Conservation (phyloP, 768 basidiomycete species). For the Boletus pseudopeckii region DNA sequence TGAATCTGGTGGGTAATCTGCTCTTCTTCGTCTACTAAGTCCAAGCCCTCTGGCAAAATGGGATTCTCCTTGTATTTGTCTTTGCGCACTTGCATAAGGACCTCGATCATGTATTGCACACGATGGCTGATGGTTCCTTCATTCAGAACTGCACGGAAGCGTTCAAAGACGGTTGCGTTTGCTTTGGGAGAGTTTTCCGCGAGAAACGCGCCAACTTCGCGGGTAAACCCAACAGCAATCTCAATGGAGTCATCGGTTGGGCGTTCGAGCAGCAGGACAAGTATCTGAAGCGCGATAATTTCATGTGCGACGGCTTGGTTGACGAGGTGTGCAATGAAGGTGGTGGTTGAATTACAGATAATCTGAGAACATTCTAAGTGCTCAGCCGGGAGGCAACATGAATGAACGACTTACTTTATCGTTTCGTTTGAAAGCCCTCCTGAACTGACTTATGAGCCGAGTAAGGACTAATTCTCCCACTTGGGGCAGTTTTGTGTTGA, state of each 20-base stretch:
- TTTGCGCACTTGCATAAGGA: constrained; percentile 97
- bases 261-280: constrained; percentile 90
- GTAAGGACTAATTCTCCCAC: constrained; percentile 90
- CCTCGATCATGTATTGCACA: constrained; percentile 99
- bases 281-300: constrained; percentile 90
- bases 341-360: constrained; percentile 89
- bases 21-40: constrained; percentile 96
- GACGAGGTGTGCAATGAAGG: constrained; percentile 87
- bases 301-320: constrained; percentile 94
- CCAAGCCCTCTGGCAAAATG: constrained; percentile 87
- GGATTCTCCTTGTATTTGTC: constrained; percentile 99
- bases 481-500: constrained; percentile 96
- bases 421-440: constrained; percentile 92
- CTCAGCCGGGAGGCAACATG: not conserved
- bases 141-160: constrained; percentile 94
- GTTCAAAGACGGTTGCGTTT: constrained; percentile 91
- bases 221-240: constrained; percentile 96
- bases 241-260: constrained; percentile 98
- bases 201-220: constrained; percentile 95
- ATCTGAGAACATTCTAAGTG: constrained; percentile 47
- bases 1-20: constrained; percentile 94
- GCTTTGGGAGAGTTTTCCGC: constrained; percentile 92
- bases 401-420: constrained; percentile 72
- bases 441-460: constrained; percentile 91
- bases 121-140: constrained; percentile 94